These are phyloP conservation scores for Schizonepeta tenuifolia DNA, from an alignment of 257 asterid species.

Conservation along the genomic window DNA sequence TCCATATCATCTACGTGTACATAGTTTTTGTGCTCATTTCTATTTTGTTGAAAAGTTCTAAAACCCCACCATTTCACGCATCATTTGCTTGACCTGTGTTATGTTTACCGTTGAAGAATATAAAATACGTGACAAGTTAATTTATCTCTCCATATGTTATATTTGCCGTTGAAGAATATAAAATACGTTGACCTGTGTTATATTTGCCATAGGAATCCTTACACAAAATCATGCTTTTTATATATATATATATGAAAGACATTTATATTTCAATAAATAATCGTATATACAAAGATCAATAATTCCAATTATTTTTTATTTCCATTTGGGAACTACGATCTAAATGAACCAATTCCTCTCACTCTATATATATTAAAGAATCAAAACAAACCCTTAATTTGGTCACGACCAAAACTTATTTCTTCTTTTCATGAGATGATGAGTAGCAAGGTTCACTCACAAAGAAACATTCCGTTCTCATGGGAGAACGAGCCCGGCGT, in stretches of 20 bases:
- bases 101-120: conserved; percentile 49
- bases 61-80: conserved; percentile 49
- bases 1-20: neutral
- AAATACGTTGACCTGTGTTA: conserved; percentile 33
- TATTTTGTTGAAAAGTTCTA: conserved; percentile 35
- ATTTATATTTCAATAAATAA: no score
- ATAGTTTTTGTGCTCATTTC: conserved; percentile 36
- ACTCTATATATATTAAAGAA: neutral
- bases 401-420: neutral
- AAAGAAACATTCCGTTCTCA: conserved; percentile 65
- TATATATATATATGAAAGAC: conserved; percentile 1
- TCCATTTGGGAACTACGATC: no score
- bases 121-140: conserved; percentile 38
- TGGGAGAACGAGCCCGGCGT: conserved; percentile 74
- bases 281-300: no score
- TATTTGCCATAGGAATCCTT: conserved; percentile 19
- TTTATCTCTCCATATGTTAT: conserved; percentile 26
- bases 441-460: conserved; percentile 57
- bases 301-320: no score
- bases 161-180: conserved; percentile 50
- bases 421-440: conserved; percentile 25
- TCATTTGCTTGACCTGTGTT: conserved; percentile 48
- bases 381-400: neutral
- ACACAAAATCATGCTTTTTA: no score
- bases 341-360: no score